Conservation (phyloP, 352 stramenopile genomes). For the Globisporangium okanoganense region DNA sequence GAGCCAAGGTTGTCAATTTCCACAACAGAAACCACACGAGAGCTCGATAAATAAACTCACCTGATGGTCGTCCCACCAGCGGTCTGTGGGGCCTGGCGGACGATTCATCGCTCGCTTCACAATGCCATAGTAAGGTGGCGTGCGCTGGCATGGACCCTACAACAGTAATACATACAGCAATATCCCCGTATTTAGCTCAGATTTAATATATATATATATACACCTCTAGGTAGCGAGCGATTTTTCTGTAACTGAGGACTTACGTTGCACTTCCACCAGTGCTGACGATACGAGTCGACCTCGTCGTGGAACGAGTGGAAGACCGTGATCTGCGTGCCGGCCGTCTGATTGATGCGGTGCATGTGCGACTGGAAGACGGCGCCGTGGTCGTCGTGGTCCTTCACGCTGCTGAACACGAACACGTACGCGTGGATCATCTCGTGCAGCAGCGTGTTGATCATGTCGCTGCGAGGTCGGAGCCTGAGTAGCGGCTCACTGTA, state of each 20-base stretch:
- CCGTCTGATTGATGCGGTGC: slow-evolving; percentile 66
- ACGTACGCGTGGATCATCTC: slow-evolving; percentile 91
- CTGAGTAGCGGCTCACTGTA: slow-evolving; percentile 74
- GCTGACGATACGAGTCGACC: slow-evolving; percentile 79
- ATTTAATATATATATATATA: too few species aligned
- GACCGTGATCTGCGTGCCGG: slow-evolving; percentile 76
- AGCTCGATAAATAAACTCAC: slow-evolving; percentile 12
- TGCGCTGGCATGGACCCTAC: slow-evolving; percentile 58
- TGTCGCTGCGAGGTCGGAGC: slow-evolving; percentile 73
- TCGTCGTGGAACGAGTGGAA: slow-evolving; percentile 90
- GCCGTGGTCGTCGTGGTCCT: slow-evolving; percentile 85
- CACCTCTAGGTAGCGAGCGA: too few species aligned
- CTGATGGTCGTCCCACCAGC: slow-evolving; percentile 68
- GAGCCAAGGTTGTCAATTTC: not conserved
- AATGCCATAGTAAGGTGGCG: slow-evolving; percentile 70
- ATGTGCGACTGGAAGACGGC: slow-evolving; percentile 80
- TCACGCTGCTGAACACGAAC: slow-evolving; percentile 74
- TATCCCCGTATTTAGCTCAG: too few species aligned
- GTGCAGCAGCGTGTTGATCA: slow-evolving; percentile 88
- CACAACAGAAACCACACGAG: not conserved
- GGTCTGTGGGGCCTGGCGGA: slow-evolving; percentile 61
- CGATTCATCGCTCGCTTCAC: slow-evolving; percentile 89
- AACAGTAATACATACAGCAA: not conserved
- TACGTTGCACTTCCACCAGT: slow-evolving; percentile 86
- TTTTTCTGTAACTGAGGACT: slow-evolving; percentile 10